Evolutionary conservation across 192 early-diverging fungal species (phyloP), one percentile per base, ranked within the genome.

Genomic region (Borealophlyctis nickersoniae): DNA sequence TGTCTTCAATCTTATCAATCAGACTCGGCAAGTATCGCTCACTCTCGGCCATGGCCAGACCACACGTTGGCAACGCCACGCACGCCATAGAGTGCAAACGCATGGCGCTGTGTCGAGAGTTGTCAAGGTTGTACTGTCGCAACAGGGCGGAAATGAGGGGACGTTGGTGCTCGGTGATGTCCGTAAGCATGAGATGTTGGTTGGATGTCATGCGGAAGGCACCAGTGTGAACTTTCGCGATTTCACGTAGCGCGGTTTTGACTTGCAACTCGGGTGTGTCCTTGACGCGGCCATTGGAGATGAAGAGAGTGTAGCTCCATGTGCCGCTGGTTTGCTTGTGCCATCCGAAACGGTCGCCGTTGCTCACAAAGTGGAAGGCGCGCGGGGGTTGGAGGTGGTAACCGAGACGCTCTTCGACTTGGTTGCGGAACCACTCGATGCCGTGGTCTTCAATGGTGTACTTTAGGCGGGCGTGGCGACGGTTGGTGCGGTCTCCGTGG

Each of bases 401-500:
- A 35, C 93, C 92, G 45, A 91, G 73, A 30, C 91, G 87, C 50
- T 70, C 67, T 75, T 95, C 93, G 27, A 98, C 86, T 71, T 96
- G 89, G 34, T 62, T 73, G 65, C 86, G 82, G 86, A 95, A 94
- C 89, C 93, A 98, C 60, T 89, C 88, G 60, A 98, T 73, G 51
- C 93, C 90, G 64, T 89, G 87, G 78, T 95, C 93, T 66, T 98
- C 95, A 65, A 98, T 92, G 34, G 95, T 98, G 82, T 98, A 98
- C 90, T 98, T 98, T 53, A 98, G 77, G 56, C 95, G 90, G 11
- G 95, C 95, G 79, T 98, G 95, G 83, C 95, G 95, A 73, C 95
- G 89, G 89, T 98, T 98, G 73, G 88, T 88, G 60, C 95, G 88
- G 81, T 96, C 93, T 64, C 95, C 95, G 63, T 86, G 89, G 76